Evolutionary conservation across 768 basidiomycete species (phyloP), one percentile per base, ranked within the genome.

Genomic region (Rhodotorula toruloides): DNA sequence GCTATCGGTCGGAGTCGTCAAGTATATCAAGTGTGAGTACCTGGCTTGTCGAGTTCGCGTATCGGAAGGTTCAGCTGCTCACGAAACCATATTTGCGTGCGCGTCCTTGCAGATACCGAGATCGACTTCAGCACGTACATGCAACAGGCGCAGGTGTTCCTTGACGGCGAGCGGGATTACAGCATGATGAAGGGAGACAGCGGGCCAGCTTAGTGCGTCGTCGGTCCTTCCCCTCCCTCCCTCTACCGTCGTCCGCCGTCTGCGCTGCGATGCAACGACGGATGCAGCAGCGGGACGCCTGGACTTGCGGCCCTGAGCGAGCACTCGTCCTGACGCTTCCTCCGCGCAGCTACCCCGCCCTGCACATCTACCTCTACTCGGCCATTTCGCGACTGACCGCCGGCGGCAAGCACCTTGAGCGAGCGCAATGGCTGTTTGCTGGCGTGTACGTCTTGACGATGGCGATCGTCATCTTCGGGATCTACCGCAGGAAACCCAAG

Each of bases 51-150:
- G 19, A 43, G 32, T 49, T 36, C 29, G 2, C 36, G 19, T 27
- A 11, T 42, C 32, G 12, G 7, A 37, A 11, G 22, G 12, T 16
- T 29, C 29, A n/a, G n/a, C n/a, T n/a, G n/a, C n/a, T 31, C 31
- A 14, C 11, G 40, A 40, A 12, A 31, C 4, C 14, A 17, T 36
- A 39, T 52, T 27, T 32, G 54, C 31, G 4, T 31, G 11, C 19
- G 14, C 27, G 47, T 46, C 21, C 32, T 32, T 32, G 22, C 80
- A 97, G 94, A 93, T 79, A 98, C 96, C 17, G 93, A 99, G 79
- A 99, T 99, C 73, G 96, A 99, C 79, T 98, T 90, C 86, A 83
- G 87, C 74, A 97, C 96, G 0, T 99, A 99, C 76, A 91, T 97
- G 85, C 80, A 87, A 58, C 96, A 98, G 58, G 83, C 89, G 1